phyloP scores from a whole-genome alignment of 2,329 filamentous ascomycete species.

The Verticillium albo-atrum region DNA sequence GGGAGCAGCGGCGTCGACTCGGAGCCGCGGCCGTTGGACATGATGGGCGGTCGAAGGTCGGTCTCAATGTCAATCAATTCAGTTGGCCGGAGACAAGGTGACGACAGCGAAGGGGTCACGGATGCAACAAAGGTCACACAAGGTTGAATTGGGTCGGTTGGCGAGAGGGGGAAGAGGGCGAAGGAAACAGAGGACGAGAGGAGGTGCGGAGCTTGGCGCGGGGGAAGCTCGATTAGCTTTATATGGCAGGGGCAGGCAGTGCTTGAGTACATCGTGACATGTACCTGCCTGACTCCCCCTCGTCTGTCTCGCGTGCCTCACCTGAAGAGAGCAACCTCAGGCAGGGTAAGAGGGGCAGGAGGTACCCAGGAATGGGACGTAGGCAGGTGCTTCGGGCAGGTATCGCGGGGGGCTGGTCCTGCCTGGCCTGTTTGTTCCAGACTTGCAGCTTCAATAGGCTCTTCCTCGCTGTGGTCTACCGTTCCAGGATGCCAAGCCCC shows the following conservation, averaged over 20 bases:
- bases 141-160: background rate
- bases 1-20: slow-evolving; percentile 24
- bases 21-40: background rate
- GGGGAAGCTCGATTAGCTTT: background rate
- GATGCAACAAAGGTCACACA: background rate
- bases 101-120: background rate
- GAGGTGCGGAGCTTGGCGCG: background rate
- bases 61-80: background rate
- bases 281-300: background rate
- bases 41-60: background rate
- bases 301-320: background rate
- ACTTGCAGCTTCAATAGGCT: too few relatives aligned
- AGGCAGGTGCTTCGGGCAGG: too few relatives aligned
- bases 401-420: too few relatives aligned
- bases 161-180: background rate
- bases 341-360: too few relatives aligned
- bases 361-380: too few relatives aligned
- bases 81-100: background rate
- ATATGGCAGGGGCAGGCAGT: background rate
- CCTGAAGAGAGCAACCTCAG: too few relatives aligned
- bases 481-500: background rate
- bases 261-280: background rate
- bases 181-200: background rate
- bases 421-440: too few relatives aligned
- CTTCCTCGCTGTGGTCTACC: background rate